Evolutionary conservation across 805 yeast genomes (phyloP), one percentile per base, ranked within the genome.

Genomic region (Wickerhamomyces pijperi): DNA sequence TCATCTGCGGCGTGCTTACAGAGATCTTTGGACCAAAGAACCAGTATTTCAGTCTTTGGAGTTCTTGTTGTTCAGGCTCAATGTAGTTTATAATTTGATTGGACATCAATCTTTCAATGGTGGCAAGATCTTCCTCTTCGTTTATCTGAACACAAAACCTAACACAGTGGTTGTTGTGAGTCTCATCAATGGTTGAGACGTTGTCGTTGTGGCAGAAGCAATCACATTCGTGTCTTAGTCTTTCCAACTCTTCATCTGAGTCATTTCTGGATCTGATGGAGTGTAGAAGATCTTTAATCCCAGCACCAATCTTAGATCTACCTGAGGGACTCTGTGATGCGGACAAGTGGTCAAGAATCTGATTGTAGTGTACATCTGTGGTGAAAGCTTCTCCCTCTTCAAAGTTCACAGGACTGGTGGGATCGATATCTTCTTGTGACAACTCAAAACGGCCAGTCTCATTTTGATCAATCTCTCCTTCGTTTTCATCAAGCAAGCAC

Each of bases 401-500:
- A 33, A 46, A 39, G 11, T 41, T 42, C 21, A 32, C 34, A 19
- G 41, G 43, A 23, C 35, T 38, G 4, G 34, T 39, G 6, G 39
- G 37, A 8, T 32, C 39, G 13, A 19, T 15, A 14, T 34, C 36
- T 11, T 34, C 18, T 16, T 25, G 19, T 23, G 37, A 12, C 9
- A 12, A 19, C 14, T 23, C n/a, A n/a, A n/a, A n/a, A n/a, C n/a
- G n/a, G n/a, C n/a, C 7, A 18, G 19, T 21, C 12, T 38, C 32
- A 17, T 18, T 32, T 7, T 32, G 39, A 13, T 32, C 43, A 17
- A 25, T n/a, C n/a, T n/a, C 32, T 36, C 60, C 65, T 17, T 52
- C 48, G 13, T 65, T 64, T 35, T 48, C 50, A 8, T 13, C 32
- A 14, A 8, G n/a, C 16, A 15, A 28, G 32, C 16, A 14, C 32